Evolutionary conservation across 768 basidiomycete species (phyloP), one percentile per base, ranked within the genome.

Genomic region (Kwoniella heveanensis): DNA sequence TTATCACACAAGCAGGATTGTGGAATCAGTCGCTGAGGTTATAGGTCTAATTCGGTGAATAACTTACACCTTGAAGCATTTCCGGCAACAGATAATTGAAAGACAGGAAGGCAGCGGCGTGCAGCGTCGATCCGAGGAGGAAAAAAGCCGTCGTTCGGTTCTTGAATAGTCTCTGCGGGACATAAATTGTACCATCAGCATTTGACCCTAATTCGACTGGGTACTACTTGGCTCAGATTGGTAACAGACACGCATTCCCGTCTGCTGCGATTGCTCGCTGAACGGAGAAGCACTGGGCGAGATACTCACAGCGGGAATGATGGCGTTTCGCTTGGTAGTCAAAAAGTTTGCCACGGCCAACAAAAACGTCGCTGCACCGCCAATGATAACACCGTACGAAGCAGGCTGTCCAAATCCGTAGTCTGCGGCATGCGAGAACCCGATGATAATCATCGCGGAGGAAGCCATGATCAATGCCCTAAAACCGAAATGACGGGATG

Each of bases 271-370:
- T n/a, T n/a, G n/a, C n/a, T n/a, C n/a, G n/a, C n/a, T n/a, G n/a
- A n/a, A n/a, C n/a, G n/a, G n/a, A n/a, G n/a, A n/a, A n/a, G n/a
- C n/a, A n/a, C 32, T 32, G 5, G 32, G 32, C 32, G 29, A 36
- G 8, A 46, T 2, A 73, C 74, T 60, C 48, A 76, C 72, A 24
- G 76, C 76, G 10, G 82, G 81, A 6, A 83, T 77, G 47, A 83
- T 76, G 0, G 82, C 76, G 12, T 74, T 72, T 7, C 80, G 71
- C 57, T 80, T 82, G 21, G 82, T 83, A 25, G 60, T 47, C 27
- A 77, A 37, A 29, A 74, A 79, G 24, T 73, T 70, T 17, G 64
- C 49, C n/a, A 76, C 60, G 8, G 70, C 70, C 8, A 52, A 21
- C 2, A 55, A 27, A 39, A 72, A 61, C 2, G 61, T 21, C 12